Base-by-base conservation (phyloP, 805 yeast genomes). In the Yueomyces sinensis region DNA sequence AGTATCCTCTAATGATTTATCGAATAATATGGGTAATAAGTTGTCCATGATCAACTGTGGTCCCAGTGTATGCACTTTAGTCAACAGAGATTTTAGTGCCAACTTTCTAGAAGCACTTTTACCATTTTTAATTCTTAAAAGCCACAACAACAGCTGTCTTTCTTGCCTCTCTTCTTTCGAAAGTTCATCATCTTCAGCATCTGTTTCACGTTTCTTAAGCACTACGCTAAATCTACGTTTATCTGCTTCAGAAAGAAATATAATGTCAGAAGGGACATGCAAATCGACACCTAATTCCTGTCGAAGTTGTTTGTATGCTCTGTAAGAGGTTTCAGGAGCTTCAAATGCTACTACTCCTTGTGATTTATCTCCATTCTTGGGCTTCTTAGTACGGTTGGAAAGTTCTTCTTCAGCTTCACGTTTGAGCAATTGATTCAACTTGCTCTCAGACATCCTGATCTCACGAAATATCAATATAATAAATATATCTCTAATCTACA, bases 121-220 rank as follows among this genome's bases (percentile, higher is more conserved):
- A 3, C 95, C 95, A 53, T 87, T 86, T 48, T 84, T 86, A 29
- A 86, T 66, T 41, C 70, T 72, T 17, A 86, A 55, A 15, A 89
- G 57, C 18, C 83, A 57, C 31, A 67, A 67, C 71, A 81, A 63
- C 17, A 82, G 72, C 33, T 67, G 66, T 7, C 73, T 55, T 43
- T 79, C 86, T 32, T 68, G 68, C 30, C 61, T 56, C 40, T 80
- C 89, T 3, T 68, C 75, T 1, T 58, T 37, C 1, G 74, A 52
- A 17, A 73, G 40, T 2, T 55, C 55, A n/a, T n/a, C n/a, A n/a
- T n/a, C n/a, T 1, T 55, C 49, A 18, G 59, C 56, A 25, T n/a
- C 15, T 9, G 13, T n/a, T 1, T 47, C 40, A 17, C 47, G 52
- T 22, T 46, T 43, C 19, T 53, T 57, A 3, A 76, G 50, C 9